Evolutionary conservation across 345 rosid species (phyloP).

Genomic region (Citrus inodora): DNA sequence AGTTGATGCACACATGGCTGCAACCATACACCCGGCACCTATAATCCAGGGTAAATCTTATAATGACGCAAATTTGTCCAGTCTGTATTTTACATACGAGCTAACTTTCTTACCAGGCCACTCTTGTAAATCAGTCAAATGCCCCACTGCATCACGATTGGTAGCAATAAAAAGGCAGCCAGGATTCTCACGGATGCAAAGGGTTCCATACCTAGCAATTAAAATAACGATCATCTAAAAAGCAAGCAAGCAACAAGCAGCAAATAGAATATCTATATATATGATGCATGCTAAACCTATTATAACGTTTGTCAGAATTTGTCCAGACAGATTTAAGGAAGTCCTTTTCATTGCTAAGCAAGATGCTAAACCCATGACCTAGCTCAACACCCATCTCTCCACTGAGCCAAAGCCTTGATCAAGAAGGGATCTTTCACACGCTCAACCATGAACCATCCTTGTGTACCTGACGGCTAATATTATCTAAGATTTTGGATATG

Average conservation of each 20-base stretch:
- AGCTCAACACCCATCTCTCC: background rate
- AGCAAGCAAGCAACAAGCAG: constrained; percentile 2
- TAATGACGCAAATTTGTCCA: constrained; percentile 2
- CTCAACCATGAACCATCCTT: background rate
- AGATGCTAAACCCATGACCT: background rate
- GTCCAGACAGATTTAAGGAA: background rate
- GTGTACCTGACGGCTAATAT: background rate
- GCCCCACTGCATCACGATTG: constrained; percentile 84
- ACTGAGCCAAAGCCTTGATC: background rate
- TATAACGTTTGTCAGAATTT: background rate
- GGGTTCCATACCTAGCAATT: constrained; percentile 73
- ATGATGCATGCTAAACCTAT: background rate
- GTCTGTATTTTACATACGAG: background rate
- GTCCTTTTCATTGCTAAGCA: background rate
- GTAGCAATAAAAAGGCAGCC: constrained; percentile 92
- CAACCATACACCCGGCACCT: constrained; percentile 97
- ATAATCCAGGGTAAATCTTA: constrained; percentile 23
- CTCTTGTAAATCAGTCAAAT: constrained; percentile 83
- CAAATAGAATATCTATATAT: background rate
- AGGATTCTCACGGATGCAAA: constrained; percentile 92
- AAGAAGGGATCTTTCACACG: background rate
- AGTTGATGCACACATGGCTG: constrained; percentile 75
- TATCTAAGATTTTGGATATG: background rate
- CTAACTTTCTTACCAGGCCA: constrained; percentile 70
- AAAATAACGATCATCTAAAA: constrained; percentile 1